Base-by-base conservation (phyloP, 2,329 filamentous ascomycete genomes). In the Neospermospora avenae region DNA sequence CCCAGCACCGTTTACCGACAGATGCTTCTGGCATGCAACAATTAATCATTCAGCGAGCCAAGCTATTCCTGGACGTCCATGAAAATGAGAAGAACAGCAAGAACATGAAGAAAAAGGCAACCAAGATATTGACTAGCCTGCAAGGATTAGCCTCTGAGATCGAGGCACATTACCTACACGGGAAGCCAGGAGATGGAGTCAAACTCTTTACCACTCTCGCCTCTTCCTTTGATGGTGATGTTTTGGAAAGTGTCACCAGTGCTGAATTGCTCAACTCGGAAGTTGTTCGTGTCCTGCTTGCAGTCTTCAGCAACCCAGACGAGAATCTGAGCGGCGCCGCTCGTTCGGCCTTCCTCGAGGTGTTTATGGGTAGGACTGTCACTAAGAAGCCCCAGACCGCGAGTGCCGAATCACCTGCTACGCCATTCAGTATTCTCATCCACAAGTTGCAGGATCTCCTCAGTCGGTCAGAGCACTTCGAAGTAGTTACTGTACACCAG, bases 401-500 rank as follows among this genome's bases (percentile, higher is more conserved):
- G 4, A 85, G 81, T 35, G 81, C 81, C 13, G 84, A 89, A 58
- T 89, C 88, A 11, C 86, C 90, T 2, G 82, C 86, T 0, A 96
- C 93, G 0, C 88, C 92, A 0, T 96, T 98, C 74, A 95, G 92
- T 70, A 84, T 96, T 55, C 81, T 99, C 73, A 87, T 96, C 42
- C 89, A 93, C 73, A 99, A 99, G 75, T 80, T 99, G 34, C 95
- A 99, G 75, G 95, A 99, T 76, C 79, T 99, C 60, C 83, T 99
- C 59, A 99, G 95, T 78, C 87, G 95, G 67, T 96, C 93, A 35
- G 95, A 99, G 78, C 93, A 98, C 78, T 99, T 98, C 69, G 95
- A 99, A 72, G 93, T 99, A 46, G 85, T 96, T 63, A 99, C 95
- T 7, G 93, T 98, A 58, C 91, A 96, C 73, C 90, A 96, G 63